Evolutionary conservation across 495 filamentous ascomycete genomes (phyloP).

Genomic region (Penicillium herquei): DNA sequence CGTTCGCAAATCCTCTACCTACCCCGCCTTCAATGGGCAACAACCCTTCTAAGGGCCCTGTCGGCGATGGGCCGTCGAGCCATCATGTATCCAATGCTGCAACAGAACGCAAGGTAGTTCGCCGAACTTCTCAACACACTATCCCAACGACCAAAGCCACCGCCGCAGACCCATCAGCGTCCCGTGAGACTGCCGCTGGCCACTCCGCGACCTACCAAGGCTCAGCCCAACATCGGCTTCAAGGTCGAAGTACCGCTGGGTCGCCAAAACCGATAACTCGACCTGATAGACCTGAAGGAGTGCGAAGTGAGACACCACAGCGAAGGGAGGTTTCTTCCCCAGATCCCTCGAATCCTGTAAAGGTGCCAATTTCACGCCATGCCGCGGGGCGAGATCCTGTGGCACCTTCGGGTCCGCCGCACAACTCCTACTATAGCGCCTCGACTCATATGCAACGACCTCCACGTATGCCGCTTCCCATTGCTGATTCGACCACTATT

Average conservation of each 20-base stretch:
- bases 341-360: constrained; percentile 47
- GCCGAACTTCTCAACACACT: constrained; percentile 41
- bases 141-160: constrained; percentile 38
- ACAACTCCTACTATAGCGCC: constrained; percentile 50
- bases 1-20: constrained; percentile 4
- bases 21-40: constrained; percentile 47
- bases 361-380: constrained; percentile 46
- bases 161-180: constrained; percentile 42
- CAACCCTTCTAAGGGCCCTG: constrained; percentile 48
- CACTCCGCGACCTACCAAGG: constrained; percentile 36
- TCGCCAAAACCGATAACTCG: constrained; percentile 15
- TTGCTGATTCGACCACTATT: constrained; percentile 81
- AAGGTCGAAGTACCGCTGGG: constrained; percentile 35
- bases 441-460: constrained; percentile 65
- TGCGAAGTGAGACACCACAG: constrained; percentile 23
- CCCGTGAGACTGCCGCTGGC: constrained; percentile 42
- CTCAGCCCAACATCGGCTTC: constrained; percentile 39
- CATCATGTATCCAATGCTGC: constrained; percentile 23
- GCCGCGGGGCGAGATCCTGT: constrained; percentile 34
- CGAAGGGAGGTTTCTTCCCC: constrained; percentile 23
- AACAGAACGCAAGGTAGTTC: constrained; percentile 38
- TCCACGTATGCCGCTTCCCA: constrained; percentile 84
- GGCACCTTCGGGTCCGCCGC: constrained; percentile 42
- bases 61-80: constrained; percentile 33
- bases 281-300: constrained; percentile 23